A percentile compares a stretch with the other conserved stretches of the same genome.
Evolutionary conservation across 2,329 filamentous ascomycete genomes (phyloP).

Genomic region (Cladophialophora carrionii): DNA sequence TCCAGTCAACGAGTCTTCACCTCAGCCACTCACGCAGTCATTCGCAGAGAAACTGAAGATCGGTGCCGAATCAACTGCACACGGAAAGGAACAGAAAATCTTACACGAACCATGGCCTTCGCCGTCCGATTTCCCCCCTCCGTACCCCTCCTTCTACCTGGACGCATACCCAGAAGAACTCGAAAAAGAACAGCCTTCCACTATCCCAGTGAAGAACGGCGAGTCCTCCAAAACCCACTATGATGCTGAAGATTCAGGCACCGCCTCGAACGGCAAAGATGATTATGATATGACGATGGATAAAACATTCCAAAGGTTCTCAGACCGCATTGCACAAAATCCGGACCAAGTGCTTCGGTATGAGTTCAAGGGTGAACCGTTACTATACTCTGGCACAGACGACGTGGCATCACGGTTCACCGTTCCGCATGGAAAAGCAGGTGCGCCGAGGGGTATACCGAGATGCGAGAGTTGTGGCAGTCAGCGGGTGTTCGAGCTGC

Average conservation of each 20-base stretch:
- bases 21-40: slow-evolving; percentile 68
- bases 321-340: slow-evolving; percentile 75
- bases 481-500: slow-evolving; percentile 81
- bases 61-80: slow-evolving; percentile 42
- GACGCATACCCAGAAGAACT: slow-evolving; percentile 93
- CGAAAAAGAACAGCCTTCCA: slow-evolving; percentile 48
- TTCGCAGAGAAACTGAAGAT: slow-evolving; percentile 72
- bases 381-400: slow-evolving; percentile 82
- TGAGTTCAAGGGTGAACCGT: slow-evolving; percentile 70
- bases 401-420: slow-evolving; percentile 68
- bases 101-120: slow-evolving; percentile 73
- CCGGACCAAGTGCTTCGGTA: slow-evolving; percentile 82
- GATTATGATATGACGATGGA: slow-evolving; percentile 73
- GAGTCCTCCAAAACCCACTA: slow-evolving; percentile 44
- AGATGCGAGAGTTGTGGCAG: slow-evolving; percentile 76
- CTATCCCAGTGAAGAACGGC: slow-evolving; percentile 45
- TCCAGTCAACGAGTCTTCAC: slow-evolving; percentile 37
- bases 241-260: slow-evolving; percentile 42
- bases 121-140: slow-evolving; percentile 63
- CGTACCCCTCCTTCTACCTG: slow-evolving; percentile 78
- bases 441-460: slow-evolving; percentile 60
- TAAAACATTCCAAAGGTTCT: slow-evolving; percentile 77
- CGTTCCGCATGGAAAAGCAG: slow-evolving; percentile 34
- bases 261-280: slow-evolving; percentile 43
- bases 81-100: slow-evolving; percentile 20